Evolutionary conservation across 1,139 yeast species (phyloP).

Genomic region (Eremothecium coryli): DNA sequence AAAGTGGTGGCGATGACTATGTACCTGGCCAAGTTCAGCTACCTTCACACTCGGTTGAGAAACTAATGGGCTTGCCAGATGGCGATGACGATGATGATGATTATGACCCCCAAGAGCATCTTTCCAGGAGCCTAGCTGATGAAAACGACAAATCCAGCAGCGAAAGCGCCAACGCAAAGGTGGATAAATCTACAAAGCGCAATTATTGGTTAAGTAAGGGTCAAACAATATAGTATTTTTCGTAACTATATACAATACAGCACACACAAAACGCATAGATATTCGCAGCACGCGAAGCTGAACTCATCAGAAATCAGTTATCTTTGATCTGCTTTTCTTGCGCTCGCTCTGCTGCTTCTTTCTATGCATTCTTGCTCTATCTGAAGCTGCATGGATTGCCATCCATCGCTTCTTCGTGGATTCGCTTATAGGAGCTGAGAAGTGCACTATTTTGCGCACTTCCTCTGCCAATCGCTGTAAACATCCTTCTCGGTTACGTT

Average conservation of each 20-base stretch:
- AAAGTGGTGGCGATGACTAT: neutral
- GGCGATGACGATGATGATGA: conserved; percentile 18
- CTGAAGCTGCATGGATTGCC: conserved; percentile 37
- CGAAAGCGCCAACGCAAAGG: conserved; percentile 11
- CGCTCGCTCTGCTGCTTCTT: conserved; percentile 50
- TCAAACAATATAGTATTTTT: conserved; percentile 15
- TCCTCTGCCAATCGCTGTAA: conserved; percentile 48
- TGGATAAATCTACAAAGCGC: conserved; percentile 33
- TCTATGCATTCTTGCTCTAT: conserved; percentile 40
- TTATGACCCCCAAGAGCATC: conserved; percentile 7
- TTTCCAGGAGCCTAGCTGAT: neutral
- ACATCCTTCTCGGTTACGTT: conserved; percentile 50
- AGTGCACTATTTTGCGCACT: conserved; percentile 39
- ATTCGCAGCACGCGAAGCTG: too few relatives aligned
- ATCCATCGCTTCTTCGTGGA: conserved; percentile 51
- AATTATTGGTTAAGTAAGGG: conserved; percentile 41
- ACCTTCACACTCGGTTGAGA: conserved; percentile 16
- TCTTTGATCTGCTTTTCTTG: conserved; percentile 31
- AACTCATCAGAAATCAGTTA: too few relatives aligned
- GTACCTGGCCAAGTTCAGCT: neutral
- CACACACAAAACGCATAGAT: conserved; percentile 4
- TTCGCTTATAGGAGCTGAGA: conserved; percentile 43
- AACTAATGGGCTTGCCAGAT: conserved; percentile 33
- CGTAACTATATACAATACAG: conserved; percentile 5
- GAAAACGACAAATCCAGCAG: conserved; percentile 10